Conservation (phyloP, 192 early-diverging fungal species). For the Backusella psychrophila region DNA sequence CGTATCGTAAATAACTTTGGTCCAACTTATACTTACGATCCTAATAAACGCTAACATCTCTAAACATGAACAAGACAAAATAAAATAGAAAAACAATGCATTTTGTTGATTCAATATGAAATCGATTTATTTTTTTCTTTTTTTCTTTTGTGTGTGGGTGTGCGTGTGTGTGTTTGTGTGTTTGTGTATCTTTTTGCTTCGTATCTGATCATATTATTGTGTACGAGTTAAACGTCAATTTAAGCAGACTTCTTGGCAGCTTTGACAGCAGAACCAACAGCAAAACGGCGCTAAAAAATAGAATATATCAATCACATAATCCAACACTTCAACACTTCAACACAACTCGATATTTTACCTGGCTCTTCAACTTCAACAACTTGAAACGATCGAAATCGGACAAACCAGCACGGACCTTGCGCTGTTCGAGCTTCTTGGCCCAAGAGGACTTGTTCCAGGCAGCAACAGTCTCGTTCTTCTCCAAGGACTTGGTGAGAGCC, state of each 20-base stretch:
- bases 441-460: conserved; percentile 88
- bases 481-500: conserved; percentile 78
- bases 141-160: background rate
- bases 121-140: background rate
- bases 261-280: conserved; percentile 25
- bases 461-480: conserved; percentile 79
- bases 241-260: conserved; percentile 27
- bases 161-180: background rate
- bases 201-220: background rate
- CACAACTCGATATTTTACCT: conserved; percentile 43
- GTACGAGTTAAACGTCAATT: background rate
- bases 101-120: background rate
- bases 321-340: background rate
- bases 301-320: background rate
- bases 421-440: conserved; percentile 94
- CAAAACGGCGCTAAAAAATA: conserved; percentile 29
- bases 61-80: conserved; percentile 3
- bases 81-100: background rate
- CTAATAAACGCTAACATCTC: background rate
- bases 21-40: background rate
- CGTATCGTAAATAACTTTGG: conserved; percentile 8
- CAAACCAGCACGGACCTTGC: conserved; percentile 73
- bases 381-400: conserved; percentile 99
- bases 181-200: background rate
- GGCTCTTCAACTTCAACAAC: conserved; percentile 90